phyloP scores from a whole-genome alignment of 441 rosid genomes.

The Melastoma candidum region DNA sequence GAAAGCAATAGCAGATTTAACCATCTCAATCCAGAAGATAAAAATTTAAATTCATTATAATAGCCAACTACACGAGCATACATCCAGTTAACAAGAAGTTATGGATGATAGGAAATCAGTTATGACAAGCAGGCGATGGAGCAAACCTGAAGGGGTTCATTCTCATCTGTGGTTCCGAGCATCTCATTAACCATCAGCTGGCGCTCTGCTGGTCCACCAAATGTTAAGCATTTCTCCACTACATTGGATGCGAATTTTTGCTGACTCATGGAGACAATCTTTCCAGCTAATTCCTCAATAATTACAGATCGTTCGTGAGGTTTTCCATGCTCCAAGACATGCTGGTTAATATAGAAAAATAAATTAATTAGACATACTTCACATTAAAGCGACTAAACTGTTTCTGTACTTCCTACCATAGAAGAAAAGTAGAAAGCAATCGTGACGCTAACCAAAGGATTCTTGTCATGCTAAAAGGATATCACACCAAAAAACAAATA shows the following conservation, averaged over 20 bases:
- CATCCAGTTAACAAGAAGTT: no score
- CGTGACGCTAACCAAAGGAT: no score
- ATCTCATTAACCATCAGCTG: conserved; percentile 73
- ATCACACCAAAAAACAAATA: no score
- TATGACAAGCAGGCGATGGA: not conserved
- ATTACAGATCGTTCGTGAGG: conserved; percentile 73
- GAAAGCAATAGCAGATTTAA: conserved; percentile 3
- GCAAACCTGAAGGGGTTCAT: conserved; percentile 90
- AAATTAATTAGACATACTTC: conserved; percentile 1
- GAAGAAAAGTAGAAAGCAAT: no score
- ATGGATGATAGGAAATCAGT: not conserved
- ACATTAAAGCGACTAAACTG: not conserved
- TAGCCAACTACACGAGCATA: no score
- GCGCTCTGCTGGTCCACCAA: conserved; percentile 65
- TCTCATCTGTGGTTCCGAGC: conserved; percentile 84
- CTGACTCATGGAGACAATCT: conserved; percentile 90
- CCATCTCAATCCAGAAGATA: not conserved
- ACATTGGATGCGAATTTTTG: conserved; percentile 91
- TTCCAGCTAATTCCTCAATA: conserved; percentile 74
- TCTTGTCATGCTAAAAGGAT: no score
- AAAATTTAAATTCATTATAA: no score
- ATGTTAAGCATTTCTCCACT: conserved; percentile 82
- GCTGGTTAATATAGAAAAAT: conserved; percentile 32
- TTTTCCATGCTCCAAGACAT: conserved; percentile 81
- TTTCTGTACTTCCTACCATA: no score